Evolutionary conservation across 768 basidiomycete species (phyloP).

Genomic region (Leccinum subgranulosum): DNA sequence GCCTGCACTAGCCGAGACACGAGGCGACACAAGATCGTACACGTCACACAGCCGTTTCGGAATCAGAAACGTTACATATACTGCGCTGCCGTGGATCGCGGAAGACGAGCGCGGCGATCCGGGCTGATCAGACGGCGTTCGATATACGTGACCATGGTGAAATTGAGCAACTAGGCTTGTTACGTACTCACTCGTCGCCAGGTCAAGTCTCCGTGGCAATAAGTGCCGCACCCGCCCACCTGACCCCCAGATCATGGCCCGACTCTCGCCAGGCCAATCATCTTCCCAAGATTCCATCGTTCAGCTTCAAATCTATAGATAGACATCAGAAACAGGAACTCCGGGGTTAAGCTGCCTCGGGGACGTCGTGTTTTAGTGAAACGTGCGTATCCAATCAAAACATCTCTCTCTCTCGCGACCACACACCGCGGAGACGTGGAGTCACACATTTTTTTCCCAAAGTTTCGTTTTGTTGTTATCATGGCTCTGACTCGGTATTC

Average conservation of each 20-base stretch:
- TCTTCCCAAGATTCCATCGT: conserved; percentile 19
- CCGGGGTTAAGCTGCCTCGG: conserved; percentile 22
- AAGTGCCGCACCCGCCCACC: conserved; percentile 7
- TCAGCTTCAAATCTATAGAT: conserved; percentile 24
- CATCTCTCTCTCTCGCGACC: conserved; percentile 1
- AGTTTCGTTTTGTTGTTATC: conserved; percentile 7
- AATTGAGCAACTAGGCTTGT: conserved; percentile 11
- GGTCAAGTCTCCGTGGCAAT: conserved; percentile 15
- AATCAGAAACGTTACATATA: conserved; percentile 27
- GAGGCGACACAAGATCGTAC: conserved; percentile 27
- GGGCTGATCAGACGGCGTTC: conserved; percentile 25
- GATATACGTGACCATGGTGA: conserved; percentile 20
- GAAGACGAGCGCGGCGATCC: conserved; percentile 23
- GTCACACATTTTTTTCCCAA: conserved; percentile 5
- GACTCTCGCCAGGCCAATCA: conserved; percentile 9
- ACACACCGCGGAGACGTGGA: conserved; percentile 23
- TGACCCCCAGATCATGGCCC: conserved; percentile 8
- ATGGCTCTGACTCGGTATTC: conserved; percentile 14
- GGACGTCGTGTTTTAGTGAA: conserved; percentile 21
- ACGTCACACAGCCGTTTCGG: conserved; percentile 31
- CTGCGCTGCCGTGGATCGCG: conserved; percentile 22
- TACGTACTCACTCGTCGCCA: conserved; percentile 22
- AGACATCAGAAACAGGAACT: conserved; percentile 30
- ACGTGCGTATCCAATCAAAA: conserved; percentile 19
- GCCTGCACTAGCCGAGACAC: conserved; percentile 28